Percentiles rank a stretch among this genome's conserved stretches.
Conservation (phyloP, 257 asterid genomes). For the Eustoma russellianum region DNA sequence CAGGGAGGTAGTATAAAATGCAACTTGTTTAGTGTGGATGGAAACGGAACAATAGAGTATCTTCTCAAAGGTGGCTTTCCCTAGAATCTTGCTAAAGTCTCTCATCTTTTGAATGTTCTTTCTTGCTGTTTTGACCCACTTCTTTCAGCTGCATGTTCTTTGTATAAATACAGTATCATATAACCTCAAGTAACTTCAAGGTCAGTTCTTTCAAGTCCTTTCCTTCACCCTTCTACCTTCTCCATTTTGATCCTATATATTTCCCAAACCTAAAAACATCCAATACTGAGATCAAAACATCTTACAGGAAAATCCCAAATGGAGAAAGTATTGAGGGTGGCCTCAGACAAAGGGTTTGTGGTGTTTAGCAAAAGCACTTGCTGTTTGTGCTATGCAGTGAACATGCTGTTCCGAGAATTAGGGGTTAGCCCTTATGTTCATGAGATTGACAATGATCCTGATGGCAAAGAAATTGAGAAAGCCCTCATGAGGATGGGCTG, state of each 20-base stretch:
- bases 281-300: not conserved
- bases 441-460: constrained; percentile 24
- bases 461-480: constrained; percentile 24
- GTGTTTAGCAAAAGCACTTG: constrained; percentile 29
- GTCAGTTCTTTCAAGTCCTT: not conserved
- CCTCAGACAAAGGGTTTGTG: constrained; percentile 15
- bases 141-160: constrained; percentile 2
- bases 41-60: constrained; percentile 16
- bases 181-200: constrained; percentile 10
- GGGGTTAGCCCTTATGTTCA: constrained; percentile 11
- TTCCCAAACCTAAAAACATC: not conserved
- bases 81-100: constrained; percentile 21
- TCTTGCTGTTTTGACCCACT: not conserved
- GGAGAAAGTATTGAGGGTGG: constrained; percentile 17
- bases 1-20: no score
- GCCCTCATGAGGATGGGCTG: constrained; percentile 23
- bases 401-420: constrained; percentile 17
- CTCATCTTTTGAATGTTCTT: constrained; percentile 23
- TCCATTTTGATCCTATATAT: not conserved
- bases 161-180: constrained; percentile 19
- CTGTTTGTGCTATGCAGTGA: constrained; percentile 23
- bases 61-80: constrained; percentile 19
- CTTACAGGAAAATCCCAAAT: not conserved
- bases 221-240: not conserved
- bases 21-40: not conserved